Evolutionary conservation across 1,139 yeast species (phyloP).

Genomic region (Scheffersomyces stambukii): DNA sequence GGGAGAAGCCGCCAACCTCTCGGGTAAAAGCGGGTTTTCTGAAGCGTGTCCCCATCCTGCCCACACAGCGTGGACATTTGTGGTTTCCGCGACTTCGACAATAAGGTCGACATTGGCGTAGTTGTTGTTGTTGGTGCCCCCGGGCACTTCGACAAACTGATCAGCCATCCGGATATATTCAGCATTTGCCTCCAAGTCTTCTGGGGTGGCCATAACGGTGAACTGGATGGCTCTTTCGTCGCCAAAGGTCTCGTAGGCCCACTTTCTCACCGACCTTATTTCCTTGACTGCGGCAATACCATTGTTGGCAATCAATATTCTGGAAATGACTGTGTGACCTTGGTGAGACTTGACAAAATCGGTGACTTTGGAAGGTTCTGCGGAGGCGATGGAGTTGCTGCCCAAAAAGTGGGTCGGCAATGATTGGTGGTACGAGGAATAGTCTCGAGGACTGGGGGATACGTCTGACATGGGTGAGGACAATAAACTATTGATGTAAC

Average conservation of each 20-base stretch:
- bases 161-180: constrained; percentile 99
- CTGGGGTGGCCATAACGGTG: constrained; percentile 99
- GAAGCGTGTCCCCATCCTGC: constrained; percentile 99
- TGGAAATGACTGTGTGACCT: constrained; percentile 93
- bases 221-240: constrained; percentile 90
- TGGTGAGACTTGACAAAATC: constrained; percentile 82
- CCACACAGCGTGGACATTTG: constrained; percentile 98
- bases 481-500: constrained; percentile 3
- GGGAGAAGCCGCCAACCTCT: constrained; percentile 84
- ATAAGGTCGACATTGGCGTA: constrained; percentile 96
- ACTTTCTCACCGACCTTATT: constrained; percentile 92
- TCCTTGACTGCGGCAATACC: constrained; percentile 99
- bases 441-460: constrained; percentile 17
- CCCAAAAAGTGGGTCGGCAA: constrained; percentile 79
- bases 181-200: constrained; percentile 93
- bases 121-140: constrained; percentile 97
- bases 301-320: constrained; percentile 89
- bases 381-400: constrained; percentile 64
- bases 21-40: constrained; percentile 93
- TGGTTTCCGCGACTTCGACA: constrained; percentile 95
- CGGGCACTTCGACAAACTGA: constrained; percentile 96
- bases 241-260: constrained; percentile 98
- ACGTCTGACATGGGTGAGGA: constrained; percentile 6
- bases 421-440: constrained; percentile 25
- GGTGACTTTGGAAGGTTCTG: constrained; percentile 70